Percentiles rank a stretch among this genome's conserved stretches.
Conservation (phyloP, 2,329 filamentous ascomycete genomes). For the Penicillium janthinellum region DNA sequence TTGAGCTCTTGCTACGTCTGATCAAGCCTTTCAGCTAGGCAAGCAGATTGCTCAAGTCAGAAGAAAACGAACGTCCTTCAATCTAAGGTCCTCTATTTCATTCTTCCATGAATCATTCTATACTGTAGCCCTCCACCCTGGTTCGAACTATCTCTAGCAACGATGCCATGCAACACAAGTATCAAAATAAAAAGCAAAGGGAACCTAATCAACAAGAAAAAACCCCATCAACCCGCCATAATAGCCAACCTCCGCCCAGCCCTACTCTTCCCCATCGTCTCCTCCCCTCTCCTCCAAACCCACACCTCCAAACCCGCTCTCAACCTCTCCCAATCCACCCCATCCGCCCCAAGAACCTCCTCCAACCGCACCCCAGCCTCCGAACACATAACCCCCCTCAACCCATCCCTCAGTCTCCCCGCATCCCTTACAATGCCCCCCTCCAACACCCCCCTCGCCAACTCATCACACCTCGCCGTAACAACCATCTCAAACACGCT, state of each 20-base stretch:
- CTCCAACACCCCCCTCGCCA: conserved; percentile 31
- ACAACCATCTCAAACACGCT: conserved; percentile 36
- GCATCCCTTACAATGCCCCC: conserved; percentile 31
- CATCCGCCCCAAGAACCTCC: conserved; percentile 5
- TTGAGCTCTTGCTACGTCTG: no score
- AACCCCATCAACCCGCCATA: conserved; percentile 19
- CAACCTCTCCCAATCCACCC: background rate
- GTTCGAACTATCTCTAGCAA: background rate
- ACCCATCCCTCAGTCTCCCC: conserved; percentile 27
- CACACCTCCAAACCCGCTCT: conserved; percentile 9
- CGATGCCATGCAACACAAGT: background rate
- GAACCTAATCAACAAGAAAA: background rate
- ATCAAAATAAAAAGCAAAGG: background rate
- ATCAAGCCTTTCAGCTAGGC: no score
- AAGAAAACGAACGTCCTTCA: no score
- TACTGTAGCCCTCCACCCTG: background rate
- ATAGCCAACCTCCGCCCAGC: conserved; percentile 29
- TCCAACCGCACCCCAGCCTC: conserved; percentile 5
- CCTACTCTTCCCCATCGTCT: conserved; percentile 6
- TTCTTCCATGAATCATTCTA: background rate
- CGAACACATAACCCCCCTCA: conserved; percentile 31
- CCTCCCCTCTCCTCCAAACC: background rate
- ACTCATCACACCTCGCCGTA: conserved; percentile 36
- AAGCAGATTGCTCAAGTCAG: no score
- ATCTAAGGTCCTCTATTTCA: background rate